Evolutionary conservation across 2,329 filamentous ascomycete species (phyloP), one percentile per base, ranked within the genome.

Genomic region (Ustulina deusta): DNA sequence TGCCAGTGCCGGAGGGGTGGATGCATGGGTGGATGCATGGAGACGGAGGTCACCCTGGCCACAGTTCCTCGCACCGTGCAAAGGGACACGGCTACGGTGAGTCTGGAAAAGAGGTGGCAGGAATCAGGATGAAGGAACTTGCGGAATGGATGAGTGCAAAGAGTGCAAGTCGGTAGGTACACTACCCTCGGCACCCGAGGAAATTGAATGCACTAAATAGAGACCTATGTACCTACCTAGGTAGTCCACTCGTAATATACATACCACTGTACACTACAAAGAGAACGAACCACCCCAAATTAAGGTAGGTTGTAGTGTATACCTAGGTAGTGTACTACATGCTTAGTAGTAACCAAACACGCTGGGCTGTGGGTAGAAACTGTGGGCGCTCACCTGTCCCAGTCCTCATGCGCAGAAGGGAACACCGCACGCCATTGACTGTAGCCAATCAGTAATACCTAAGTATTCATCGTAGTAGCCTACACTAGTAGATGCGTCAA

Each of bases 1-100:
- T 61, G 62, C 63, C 62, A 66, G 61, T 68, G 65, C 67, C 64
- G 65, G 68, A 66, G 61, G 61, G 51, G 64, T 63, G 65, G 61
- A 40, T 63, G 67, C 58, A 44, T 66, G 63, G 61, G 60, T 65
- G 62, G 27, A 60, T 71, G 69, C 60, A 66, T 64, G 40, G 20
- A 51, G 58, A 68, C 38, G 68, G 68, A 58, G 65, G 58, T 25
- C 29, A 56, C 15, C n/a, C 7, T 32, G 34, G 49, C 20, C 49
- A 34, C 49, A 10, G 52, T 62, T 1, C 13, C 0, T 1, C 2
- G 49, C 40, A 66, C 62, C 51, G 63, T 66, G 42, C 34, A 36
- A 17, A 29, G 25, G 49, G 32, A 29, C 48, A 32, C 27, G 9
- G 32, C 48, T 48, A 29, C 29, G 48, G 48, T 55, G 15, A 25